Evolutionary conservation across 164 flowering plant genomes (phyloP), one percentile per base, ranked within the genome.

Genomic region (Vitis labrusca): DNA sequence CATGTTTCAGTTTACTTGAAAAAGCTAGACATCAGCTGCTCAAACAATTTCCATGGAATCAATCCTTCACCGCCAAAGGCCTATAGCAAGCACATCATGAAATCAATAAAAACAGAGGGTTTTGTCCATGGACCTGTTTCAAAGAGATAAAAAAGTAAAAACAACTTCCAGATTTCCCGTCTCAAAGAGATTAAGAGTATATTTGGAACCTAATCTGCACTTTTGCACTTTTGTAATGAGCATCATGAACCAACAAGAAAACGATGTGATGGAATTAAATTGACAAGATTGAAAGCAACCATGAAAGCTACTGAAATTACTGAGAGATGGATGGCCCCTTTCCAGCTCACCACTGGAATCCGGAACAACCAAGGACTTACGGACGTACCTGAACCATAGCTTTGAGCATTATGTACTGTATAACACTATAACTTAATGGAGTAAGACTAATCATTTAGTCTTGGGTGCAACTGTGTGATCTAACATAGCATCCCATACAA

Each of bases 341-440:
- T 49, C 71, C 77, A 74, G 73, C 77, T 74, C 61, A 73, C 15
- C 50, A 14, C 61, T 2, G 11, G 29, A 61, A 44, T 61, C 27
- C 30, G 10, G 50, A 50, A 49, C 57, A 27, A 37, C 49, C 14
- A 74, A 64, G 77, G 69, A 70, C 66, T 65, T 52, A 64, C 61
- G 65, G 66, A 65, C 52, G 77, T 74, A 74, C 72, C 71, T 19
- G 14, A 14, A 16, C 47, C 51, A 13, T 29, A 8, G 2, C 27
- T 50, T 57, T 15, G 9, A 1, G 62, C 69, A 72, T 65, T 37
- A 66, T 66, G 75, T 51, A 63, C 47, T 64, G 68, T 59, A 50
- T 44, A 17, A 64, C 16, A 49, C 5, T 13, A 27, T 60, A 60
- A 12, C 48, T 60, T 16, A 17, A 51, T 19, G 37, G 59, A 48